Conservation (phyloP, 2,329 filamentous ascomycete genomes). For the Epichloe elymi region DNA sequence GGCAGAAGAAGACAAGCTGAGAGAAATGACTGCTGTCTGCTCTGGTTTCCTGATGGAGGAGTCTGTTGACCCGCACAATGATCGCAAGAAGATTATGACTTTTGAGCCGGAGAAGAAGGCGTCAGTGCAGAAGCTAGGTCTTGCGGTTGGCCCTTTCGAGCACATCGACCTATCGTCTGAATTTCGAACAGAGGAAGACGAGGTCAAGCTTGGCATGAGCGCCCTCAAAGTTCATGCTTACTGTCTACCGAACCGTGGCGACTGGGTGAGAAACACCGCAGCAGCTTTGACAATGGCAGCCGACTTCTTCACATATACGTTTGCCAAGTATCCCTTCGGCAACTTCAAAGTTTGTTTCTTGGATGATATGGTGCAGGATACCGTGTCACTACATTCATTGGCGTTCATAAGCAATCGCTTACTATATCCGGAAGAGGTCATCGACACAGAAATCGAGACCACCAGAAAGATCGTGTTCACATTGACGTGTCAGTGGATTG, state of each 20-base stretch:
- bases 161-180: slow-evolving; percentile 75
- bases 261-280: slow-evolving; percentile 78
- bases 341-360: slow-evolving; percentile 92
- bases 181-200: slow-evolving; percentile 80
- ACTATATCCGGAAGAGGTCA: slow-evolving; percentile 70
- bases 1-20: slow-evolving; percentile 66
- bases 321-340: slow-evolving; percentile 80
- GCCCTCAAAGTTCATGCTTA: slow-evolving; percentile 84
- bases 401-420: slow-evolving; percentile 79
- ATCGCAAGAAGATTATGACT: slow-evolving; percentile 74
- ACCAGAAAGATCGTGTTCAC: slow-evolving; percentile 73
- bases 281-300: slow-evolving; percentile 73
- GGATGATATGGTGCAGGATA: slow-evolving; percentile 70
- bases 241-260: slow-evolving; percentile 69
- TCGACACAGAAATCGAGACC: slow-evolving; percentile 72
- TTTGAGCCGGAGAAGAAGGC: slow-evolving; percentile 67
- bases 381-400: slow-evolving; percentile 65
- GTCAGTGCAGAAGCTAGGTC: slow-evolving; percentile 79
- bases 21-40: slow-evolving; percentile 84
- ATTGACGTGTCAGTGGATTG: slow-evolving; percentile 85
- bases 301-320: slow-evolving; percentile 82
- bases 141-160: slow-evolving; percentile 90
- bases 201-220: slow-evolving; percentile 78
- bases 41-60: slow-evolving; percentile 84
- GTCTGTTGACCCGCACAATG: slow-evolving; percentile 59